phyloP scores from a whole-genome alignment of 2,329 filamentous ascomycete genomes.

The Akanthomyces lecanii region DNA sequence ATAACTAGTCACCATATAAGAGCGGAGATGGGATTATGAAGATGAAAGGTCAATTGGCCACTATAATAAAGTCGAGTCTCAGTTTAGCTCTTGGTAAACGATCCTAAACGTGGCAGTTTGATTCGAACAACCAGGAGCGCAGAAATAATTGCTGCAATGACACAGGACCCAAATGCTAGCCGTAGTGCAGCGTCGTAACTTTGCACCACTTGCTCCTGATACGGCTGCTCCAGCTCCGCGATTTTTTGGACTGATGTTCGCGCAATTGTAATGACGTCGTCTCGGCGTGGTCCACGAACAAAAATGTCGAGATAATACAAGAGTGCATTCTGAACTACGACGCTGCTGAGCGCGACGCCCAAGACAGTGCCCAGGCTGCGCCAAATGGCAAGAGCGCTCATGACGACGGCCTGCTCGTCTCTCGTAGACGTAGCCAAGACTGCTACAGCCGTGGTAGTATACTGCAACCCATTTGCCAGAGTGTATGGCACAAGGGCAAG shows the following conservation, averaged over 20 bases:
- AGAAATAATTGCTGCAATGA: slow-evolving; percentile 44
- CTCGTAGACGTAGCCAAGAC: slow-evolving; percentile 57
- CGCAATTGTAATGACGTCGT: slow-evolving; percentile 48
- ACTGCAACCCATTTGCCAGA: slow-evolving; percentile 60
- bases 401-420: slow-evolving; percentile 62
- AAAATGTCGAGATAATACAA: slow-evolving; percentile 53
- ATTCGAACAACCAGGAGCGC: slow-evolving; percentile 47
- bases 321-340: slow-evolving; percentile 70
- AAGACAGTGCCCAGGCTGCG: slow-evolving; percentile 67
- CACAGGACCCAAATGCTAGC: slow-evolving; percentile 42
- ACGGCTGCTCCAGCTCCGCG: slow-evolving; percentile 37
- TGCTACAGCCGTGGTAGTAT: slow-evolving; percentile 60
- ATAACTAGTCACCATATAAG: neutral
- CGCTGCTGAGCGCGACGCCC: slow-evolving; percentile 66
- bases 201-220: slow-evolving; percentile 51
- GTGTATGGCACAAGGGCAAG: slow-evolving; percentile 53
- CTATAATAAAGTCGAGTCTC: neutral
- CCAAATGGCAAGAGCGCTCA: slow-evolving; percentile 69
- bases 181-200: slow-evolving; percentile 51
- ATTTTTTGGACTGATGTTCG: slow-evolving; percentile 53
- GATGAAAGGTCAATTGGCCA: neutral
- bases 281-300: slow-evolving; percentile 57
- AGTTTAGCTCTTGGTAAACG: neutral
- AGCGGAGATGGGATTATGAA: neutral
- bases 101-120: slow-evolving; percentile 48